Base-by-base conservation (phyloP, 805 yeast genomes). In the Wickerhamiella azyma region DNA sequence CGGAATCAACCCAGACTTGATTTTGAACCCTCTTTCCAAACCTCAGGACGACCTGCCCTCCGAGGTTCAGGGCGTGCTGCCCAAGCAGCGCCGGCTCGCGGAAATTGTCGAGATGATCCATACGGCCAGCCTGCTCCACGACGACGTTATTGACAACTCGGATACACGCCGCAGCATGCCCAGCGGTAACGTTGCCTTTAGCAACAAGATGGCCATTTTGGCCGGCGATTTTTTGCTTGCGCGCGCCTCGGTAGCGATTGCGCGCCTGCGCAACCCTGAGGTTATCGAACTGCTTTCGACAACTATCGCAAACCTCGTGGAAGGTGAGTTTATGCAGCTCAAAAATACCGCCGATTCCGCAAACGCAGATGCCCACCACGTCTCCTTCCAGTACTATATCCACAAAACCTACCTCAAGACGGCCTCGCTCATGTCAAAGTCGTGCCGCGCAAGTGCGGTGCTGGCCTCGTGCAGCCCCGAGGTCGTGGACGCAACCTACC, bases 71-170 rank as follows among this genome's bases (percentile, higher is more conserved):
- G 96, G 95, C 1, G 85, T 92, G 42, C 68, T 89, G 48, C 97
- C 98, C 39, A 86, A 92, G 55, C 98, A 92, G 66, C 72, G 97
- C 53, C 73, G 98, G 48, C 70, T 92, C 46, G 97, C 98, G 1
- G 98, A 92, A 66, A 89, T 92, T 56, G 95, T 89, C 9, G 98
- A 92, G 65, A 84, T 92, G 94, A 92, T 92, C 53, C 98, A 92
- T 63, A 92, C 97, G 1, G 97, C 98, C 2, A 82, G 94, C 10
- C 67, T 92, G 52, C 71, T 92, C 46, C 98, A 92, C 62, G 98
- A 92, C 65, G 98, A 92, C 62, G 98, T 92, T 50, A 89, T 92
- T 56, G 98, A 92, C 65, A 70, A 74, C 58, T 71, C 79, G 39
- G 96, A 84, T 57, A 74, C 89, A 29, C 72, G 98, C 60, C 72